These are phyloP conservation scores for Linum tenue DNA, from an alignment of 345 rosid species.

Conservation along the genomic window DNA sequence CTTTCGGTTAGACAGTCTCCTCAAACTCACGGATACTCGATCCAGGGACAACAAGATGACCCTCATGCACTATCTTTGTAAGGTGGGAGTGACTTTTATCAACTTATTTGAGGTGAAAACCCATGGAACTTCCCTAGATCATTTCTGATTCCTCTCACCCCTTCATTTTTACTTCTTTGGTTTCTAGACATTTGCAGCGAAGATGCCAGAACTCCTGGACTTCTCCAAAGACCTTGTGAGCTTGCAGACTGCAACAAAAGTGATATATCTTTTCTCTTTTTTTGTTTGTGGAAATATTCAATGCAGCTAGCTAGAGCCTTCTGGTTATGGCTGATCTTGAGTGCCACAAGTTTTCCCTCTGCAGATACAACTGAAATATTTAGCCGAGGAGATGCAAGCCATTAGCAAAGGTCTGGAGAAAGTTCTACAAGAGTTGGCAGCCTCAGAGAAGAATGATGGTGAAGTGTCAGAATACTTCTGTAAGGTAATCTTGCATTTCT, in stretches of 20 bases:
- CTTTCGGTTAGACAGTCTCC: conserved; percentile 85
- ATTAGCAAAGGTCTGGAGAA: conserved; percentile 26
- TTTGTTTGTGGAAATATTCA: neutral
- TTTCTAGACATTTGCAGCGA: conserved; percentile 20
- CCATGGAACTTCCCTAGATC: neutral
- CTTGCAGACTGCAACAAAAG: conserved; percentile 28
- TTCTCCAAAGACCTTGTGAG: conserved; percentile 20
- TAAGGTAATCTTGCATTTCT: conserved; percentile 1
- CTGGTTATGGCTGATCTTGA: neutral
- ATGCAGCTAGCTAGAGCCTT: neutral
- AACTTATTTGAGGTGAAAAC: neutral
- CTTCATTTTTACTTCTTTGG: conserved; percentile 1
- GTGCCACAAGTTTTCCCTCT: neutral
- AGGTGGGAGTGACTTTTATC: conserved; percentile 32
- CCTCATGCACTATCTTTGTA: conserved; percentile 89
- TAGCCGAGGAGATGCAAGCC: conserved; percentile 34
- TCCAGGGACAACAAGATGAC: conserved; percentile 73
- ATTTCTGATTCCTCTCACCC: neutral
- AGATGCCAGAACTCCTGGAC: conserved; percentile 24
- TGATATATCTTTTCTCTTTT: neutral
- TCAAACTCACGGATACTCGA: conserved; percentile 81
- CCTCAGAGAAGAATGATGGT: conserved; percentile 24
- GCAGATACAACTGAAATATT: conserved; percentile 26
- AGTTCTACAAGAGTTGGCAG: conserved; percentile 24
- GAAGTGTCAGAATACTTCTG: conserved; percentile 18